Conservation (phyloP, 73 alveolate genomes). For the Uronychia setigera region DNA sequence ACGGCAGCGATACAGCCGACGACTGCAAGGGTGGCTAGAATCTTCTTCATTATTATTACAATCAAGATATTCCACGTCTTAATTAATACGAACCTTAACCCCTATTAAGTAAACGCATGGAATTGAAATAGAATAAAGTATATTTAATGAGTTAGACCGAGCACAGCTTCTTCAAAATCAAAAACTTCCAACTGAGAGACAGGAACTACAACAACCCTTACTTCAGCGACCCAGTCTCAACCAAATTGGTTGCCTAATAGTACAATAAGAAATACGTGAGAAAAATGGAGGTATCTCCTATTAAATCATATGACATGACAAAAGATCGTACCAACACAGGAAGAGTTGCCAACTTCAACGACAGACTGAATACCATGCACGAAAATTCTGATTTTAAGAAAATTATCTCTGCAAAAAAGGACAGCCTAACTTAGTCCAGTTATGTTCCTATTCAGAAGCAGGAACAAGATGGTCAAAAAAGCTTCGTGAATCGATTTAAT, state of each 20-base stretch:
- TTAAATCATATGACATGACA: background rate
- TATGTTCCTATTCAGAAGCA: background rate
- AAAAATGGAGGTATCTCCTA: background rate
- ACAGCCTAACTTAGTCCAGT: background rate
- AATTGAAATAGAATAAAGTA: too few species aligned
- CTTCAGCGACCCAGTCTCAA: background rate
- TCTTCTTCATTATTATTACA: constrained; percentile 8
- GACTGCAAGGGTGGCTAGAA: constrained; percentile 18
- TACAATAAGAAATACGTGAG: background rate
- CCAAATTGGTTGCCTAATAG: background rate
- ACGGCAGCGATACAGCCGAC: constrained; percentile 18
- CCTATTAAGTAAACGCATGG: too few species aligned
- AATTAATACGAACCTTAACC: background rate
- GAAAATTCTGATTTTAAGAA: background rate
- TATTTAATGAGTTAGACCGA: too few species aligned
- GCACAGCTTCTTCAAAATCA: too few species aligned
- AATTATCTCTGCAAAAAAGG: background rate
- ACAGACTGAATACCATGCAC: background rate
- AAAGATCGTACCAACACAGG: background rate
- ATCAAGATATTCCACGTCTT: background rate
- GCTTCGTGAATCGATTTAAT: background rate
- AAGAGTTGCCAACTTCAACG: background rate
- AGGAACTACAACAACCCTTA: background rate
- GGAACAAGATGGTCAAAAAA: background rate
- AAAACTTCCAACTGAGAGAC: too few species aligned